Evolutionary conservation across 2,329 filamentous ascomycete species (phyloP), one percentile per base, ranked within the genome.

Genomic region (Sporothrix dimorphospora): DNA sequence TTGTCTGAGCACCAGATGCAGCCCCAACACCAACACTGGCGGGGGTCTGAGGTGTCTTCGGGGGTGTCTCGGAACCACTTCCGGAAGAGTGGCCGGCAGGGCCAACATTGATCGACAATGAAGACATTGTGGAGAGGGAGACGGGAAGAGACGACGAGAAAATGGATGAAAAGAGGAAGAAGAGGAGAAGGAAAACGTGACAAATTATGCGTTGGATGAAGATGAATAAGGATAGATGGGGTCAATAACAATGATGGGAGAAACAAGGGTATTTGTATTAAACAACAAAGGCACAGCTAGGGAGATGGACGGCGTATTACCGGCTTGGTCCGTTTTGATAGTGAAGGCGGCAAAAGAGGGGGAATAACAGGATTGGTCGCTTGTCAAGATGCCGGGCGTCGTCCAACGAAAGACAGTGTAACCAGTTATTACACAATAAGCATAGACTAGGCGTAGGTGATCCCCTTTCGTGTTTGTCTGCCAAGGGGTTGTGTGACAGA

Each of bases 371-470:
- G 38, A 61, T 27, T 9, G 55, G 34, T 45, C 38, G 27, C 55
- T 42, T 42, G 59, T 19, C 59, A 67, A 67, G 65, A 68, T 53
- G 65, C 27, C 47, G 24, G n/a, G 19, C n/a, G 45, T 38, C 30
- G 45, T 49, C 45, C 24, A 34, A 53, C 45, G 47, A 53, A 14
- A 68, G 47, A 38, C 19, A 40, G 47, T 53, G 47, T 21, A 42
- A 69, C 30, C 49, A 55, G 21, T 27, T 55, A 69, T 69, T 57
- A 69, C 66, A 69, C 49, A 69, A 27, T 27, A 57, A 69, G 49
- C 66, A 55, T 21, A 21, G 34, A n/a, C 66, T 42, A 42, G 66
- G 49, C 66, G 30, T n/a, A 9, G 47, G 4, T 24, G 65, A 47
- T 24, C 59, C n/a, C n/a, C 21, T 14, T n/a, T 19, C 9, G 47